A percentile compares a stretch with the other conserved stretches of the same genome.
Evolutionary conservation across 2,329 filamentous ascomycete genomes (phyloP).

Genomic region (Venturia aucupariae): DNA sequence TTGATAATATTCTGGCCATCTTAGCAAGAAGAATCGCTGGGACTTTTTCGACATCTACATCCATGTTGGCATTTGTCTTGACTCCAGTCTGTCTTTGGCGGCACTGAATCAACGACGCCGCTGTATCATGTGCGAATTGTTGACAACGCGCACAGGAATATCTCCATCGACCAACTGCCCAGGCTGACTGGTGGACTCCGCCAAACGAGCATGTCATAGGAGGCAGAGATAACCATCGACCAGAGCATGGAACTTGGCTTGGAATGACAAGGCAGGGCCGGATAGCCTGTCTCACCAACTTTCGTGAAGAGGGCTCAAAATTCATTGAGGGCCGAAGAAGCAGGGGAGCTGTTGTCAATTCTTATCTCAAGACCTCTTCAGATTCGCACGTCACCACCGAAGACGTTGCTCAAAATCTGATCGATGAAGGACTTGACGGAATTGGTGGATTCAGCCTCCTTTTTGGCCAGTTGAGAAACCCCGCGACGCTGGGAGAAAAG

Average conservation of each 20-base stretch:
- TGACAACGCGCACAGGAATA: constrained; percentile 41
- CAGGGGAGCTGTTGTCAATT: constrained; percentile 50
- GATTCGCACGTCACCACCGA: constrained; percentile 34
- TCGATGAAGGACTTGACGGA: constrained; percentile 45
- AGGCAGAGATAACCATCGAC: constrained; percentile 51
- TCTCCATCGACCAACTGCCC: constrained; percentile 50
- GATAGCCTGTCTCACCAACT: constrained; percentile 55
- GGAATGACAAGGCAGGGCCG: constrained; percentile 52
- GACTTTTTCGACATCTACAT: no score
- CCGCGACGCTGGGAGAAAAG: constrained; percentile 15
- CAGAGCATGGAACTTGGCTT: constrained; percentile 55
- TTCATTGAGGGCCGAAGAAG: constrained; percentile 39
- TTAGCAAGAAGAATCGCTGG: no score
- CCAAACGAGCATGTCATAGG: constrained; percentile 48
- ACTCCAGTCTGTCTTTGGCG: no score
- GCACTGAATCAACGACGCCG: no score
- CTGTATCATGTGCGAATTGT: neutral
- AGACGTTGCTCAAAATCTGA: constrained; percentile 44
- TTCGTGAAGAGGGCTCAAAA: constrained; percentile 42
- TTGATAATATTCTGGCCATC: no score
- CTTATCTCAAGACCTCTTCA: constrained; percentile 43
- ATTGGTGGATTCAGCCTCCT: constrained; percentile 56
- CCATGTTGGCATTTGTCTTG: no score
- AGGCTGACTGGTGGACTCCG: constrained; percentile 50
- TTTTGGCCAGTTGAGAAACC: constrained; percentile 43